Percentiles rank a stretch among this genome's conserved stretches.
Evolutionary conservation across 78 protist genomes (phyloP).

Genomic region (Speleostelium caveatum): DNA sequence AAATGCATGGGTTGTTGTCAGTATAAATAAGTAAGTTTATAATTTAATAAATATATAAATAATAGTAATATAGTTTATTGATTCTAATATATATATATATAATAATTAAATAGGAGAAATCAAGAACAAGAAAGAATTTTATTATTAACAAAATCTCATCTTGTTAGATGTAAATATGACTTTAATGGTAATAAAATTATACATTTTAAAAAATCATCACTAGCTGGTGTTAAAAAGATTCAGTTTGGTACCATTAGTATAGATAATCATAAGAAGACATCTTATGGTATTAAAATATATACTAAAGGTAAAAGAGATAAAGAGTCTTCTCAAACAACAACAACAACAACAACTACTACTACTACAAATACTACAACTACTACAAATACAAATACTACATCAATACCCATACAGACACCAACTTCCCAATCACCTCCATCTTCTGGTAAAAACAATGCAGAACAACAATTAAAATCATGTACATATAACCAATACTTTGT

Average conservation of each 20-base stretch:
- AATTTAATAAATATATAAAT: background rate
- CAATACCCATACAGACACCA: background rate
- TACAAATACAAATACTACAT: background rate
- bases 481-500: slow-evolving; percentile 36
- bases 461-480: background rate
- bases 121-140: slow-evolving; percentile 81
- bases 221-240: slow-evolving; percentile 15
- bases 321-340: background rate
- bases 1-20: slow-evolving; percentile 73
- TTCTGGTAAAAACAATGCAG: too few species aligned
- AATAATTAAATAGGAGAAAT: slow-evolving; percentile 65
- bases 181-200: slow-evolving; percentile 65
- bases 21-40: slow-evolving; percentile 49
- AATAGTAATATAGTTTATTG: background rate
- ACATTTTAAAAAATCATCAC: slow-evolving; percentile 34
- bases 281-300: slow-evolving; percentile 65
- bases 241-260: slow-evolving; percentile 26
- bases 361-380: background rate
- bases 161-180: slow-evolving; percentile 66
- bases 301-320: background rate
- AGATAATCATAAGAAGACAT: slow-evolving; percentile 40
- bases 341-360: slow-evolving; percentile 16
- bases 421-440: background rate
- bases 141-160: slow-evolving; percentile 38
- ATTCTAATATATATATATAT: too few species aligned